These are phyloP conservation scores for Malus domestica DNA, from an alignment of 306 rosid genomes.

Conservation along the genomic window DNA sequence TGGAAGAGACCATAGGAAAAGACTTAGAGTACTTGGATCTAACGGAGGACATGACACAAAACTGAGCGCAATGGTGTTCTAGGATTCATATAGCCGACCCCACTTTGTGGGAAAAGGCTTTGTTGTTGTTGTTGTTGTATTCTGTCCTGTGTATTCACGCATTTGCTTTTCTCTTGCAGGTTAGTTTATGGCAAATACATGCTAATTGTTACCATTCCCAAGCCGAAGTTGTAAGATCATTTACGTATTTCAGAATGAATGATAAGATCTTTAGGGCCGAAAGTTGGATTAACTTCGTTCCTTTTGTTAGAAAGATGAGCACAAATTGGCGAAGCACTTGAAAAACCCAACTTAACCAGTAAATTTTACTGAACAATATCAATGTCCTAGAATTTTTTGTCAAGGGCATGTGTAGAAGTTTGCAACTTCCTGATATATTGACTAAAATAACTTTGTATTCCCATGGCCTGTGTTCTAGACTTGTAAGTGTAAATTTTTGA, in stretches of 20 bases:
- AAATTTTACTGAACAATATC: background rate
- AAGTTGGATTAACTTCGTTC: constrained; percentile 32
- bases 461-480: background rate
- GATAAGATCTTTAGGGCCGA: constrained; percentile 22
- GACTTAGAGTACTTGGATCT: no score
- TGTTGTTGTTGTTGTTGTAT: background rate
- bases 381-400: background rate
- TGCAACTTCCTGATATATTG: background rate
- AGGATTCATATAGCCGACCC: no score
- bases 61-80: no score
- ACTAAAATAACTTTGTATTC: background rate
- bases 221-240: constrained; percentile 23
- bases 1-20: no score
- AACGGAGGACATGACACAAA: no score
- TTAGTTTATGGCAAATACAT: constrained; percentile 29
- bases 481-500: background rate
- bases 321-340: background rate
- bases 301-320: constrained; percentile 26
- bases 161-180: constrained; percentile 15
- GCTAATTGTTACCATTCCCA: constrained; percentile 25
- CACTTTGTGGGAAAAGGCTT: no score
- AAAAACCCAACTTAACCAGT: background rate
- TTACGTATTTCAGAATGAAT: constrained; percentile 29
- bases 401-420: background rate
- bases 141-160: background rate